Base-by-base conservation (phyloP, 306 rosid species). In the Echinosophora koreensis region DNA sequence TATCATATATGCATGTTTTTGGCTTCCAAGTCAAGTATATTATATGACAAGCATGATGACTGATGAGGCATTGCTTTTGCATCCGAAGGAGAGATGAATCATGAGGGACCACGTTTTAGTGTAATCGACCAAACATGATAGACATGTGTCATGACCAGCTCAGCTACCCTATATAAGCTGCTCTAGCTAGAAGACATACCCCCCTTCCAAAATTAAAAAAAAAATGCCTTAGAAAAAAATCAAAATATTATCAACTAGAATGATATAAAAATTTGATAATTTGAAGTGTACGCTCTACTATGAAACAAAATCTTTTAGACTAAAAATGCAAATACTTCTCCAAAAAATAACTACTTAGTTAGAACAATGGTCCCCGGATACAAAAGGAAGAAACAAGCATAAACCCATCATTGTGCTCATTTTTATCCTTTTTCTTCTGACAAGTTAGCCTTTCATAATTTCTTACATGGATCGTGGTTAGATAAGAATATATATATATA, bases 21-120 rank as follows among this genome's bases (percentile, higher is more conserved):
- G 66, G 81, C 84, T 74, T 81, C 9, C 77, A 81, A 81, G 85
- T 81, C 73, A 82, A 77, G 82, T 72, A 83, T 66, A 78, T 73
- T 39, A 78, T 78, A 30, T 30, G 83, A 72, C 71, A 72, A 9
- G 62, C 78, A 76, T 69, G 46, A 81, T 74, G 76, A 58, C 70
- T 54, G n/a, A 65, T 59, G 77, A 68, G 70, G 44, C 51, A 30
- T 65, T 64, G 64, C 74, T 55, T 71, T 82, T 77, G 71, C 60
- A 65, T 65, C 42, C 5, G 9, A 71, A 71, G 15, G 66, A 64
- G 51, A 54, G 74, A 82, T 38, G 73, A 46, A 46, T 54, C 77
- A 60, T 8, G 22, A 59, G 64, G 83, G 86, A 67, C 86, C 83
- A 83, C 77, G 4, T 68, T 66, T 71, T 76, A 73, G 39, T 73